Percentiles rank a stretch among this genome's conserved stretches.
Conservation (phyloP, 106 monocot genomes). For the Phalaenopsis aphrodite region DNA sequence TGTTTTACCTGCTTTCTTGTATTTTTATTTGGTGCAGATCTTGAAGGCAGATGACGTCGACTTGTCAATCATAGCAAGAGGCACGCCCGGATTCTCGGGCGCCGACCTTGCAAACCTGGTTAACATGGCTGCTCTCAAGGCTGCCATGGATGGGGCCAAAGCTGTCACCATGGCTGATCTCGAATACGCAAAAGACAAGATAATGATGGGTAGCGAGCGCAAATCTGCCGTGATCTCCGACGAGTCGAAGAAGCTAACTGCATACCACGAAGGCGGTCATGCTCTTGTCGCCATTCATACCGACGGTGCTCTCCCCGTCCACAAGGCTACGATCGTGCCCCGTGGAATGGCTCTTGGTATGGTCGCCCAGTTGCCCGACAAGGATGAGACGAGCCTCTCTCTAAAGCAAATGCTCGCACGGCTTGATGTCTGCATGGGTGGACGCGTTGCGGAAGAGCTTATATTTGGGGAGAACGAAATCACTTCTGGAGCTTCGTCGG, state of each 20-base stretch:
- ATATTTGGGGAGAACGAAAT: conserved; percentile 93
- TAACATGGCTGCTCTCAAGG: conserved; percentile 93
- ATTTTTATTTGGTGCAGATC: conserved; percentile 32
- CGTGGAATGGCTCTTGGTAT: conserved; percentile 91
- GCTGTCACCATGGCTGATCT: conserved; percentile 83
- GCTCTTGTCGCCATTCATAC: conserved; percentile 95
- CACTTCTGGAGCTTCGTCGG: conserved; percentile 85
- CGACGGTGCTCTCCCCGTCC: conserved; percentile 78
- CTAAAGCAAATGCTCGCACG: conserved; percentile 89
- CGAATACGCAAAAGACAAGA: conserved; percentile 92
- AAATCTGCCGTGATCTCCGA: conserved; percentile 94
- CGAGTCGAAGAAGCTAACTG: conserved; percentile 73
- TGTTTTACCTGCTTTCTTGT: too few species aligned
- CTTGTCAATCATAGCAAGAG: conserved; percentile 82
- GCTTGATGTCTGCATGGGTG: conserved; percentile 97
- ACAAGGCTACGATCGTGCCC: conserved; percentile 93
- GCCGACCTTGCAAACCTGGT: conserved; percentile 96
- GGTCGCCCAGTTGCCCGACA: conserved; percentile 87
- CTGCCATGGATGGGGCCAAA: conserved; percentile 97
- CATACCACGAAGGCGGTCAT: conserved; percentile 95
- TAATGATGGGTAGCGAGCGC: conserved; percentile 98
- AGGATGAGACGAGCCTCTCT: conserved; percentile 86
- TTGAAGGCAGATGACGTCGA: conserved; percentile 87
- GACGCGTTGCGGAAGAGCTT: conserved; percentile 87
- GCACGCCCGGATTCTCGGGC: conserved; percentile 93